Evolutionary conservation across 495 filamentous ascomycete genomes (phyloP).

Genomic region (Opeltia flavorubescens): DNA sequence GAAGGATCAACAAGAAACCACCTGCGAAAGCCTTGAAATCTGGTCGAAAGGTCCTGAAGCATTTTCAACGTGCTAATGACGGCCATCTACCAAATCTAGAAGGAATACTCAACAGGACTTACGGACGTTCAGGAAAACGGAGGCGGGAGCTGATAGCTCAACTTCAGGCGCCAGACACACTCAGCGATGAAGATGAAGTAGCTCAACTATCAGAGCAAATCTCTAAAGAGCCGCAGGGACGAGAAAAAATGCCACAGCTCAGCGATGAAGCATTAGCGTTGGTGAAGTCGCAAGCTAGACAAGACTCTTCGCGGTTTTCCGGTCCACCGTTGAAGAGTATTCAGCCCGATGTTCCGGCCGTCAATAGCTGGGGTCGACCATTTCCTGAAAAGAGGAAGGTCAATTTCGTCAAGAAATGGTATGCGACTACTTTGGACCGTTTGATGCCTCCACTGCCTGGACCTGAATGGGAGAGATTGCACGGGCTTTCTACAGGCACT

Average conservation of each 20-base stretch:
- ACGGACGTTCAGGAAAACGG: conserved; percentile 61
- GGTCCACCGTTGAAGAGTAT: conserved; percentile 24
- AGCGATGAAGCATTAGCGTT: conserved; percentile 16
- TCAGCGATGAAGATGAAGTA: conserved; percentile 18
- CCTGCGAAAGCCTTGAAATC: conserved; percentile 10
- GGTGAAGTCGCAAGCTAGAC: conserved; percentile 23
- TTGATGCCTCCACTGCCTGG: conserved; percentile 60
- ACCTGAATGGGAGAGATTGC: conserved; percentile 48
- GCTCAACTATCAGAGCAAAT: background rate
- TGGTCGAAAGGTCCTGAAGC: conserved; percentile 22
- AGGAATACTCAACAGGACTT: conserved; percentile 49
- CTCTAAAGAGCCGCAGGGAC: background rate
- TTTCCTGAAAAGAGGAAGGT: conserved; percentile 34
- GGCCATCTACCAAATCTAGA: conserved; percentile 49
- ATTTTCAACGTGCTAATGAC: conserved; percentile 44
- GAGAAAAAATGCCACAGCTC: conserved; percentile 17
- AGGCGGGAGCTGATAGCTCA: conserved; percentile 44
- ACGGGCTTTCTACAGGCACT: conserved; percentile 40
- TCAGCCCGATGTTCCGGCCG: conserved; percentile 38
- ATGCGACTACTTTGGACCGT: conserved; percentile 35
- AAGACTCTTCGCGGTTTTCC: background rate
- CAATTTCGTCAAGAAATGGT: conserved; percentile 49
- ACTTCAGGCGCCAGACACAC: conserved; percentile 27
- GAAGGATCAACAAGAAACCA: conserved; percentile 4
- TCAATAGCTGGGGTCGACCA: conserved; percentile 50